Evolutionary conservation across 2,329 filamentous ascomycete species (phyloP), one percentile per base, ranked within the genome.

Genomic region (Podosphaera fusca): DNA sequence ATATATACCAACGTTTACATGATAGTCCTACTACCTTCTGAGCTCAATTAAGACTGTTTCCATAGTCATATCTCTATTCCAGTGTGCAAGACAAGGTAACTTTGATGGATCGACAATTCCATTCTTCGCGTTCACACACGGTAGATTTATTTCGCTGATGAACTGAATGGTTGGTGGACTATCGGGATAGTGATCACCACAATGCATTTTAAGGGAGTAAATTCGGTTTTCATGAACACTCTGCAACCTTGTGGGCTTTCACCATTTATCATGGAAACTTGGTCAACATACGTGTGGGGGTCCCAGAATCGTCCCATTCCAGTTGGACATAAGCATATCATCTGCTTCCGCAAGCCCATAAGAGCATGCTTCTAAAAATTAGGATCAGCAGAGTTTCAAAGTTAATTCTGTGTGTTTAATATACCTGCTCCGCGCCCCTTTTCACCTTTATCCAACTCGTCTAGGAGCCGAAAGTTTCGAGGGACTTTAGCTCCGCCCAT

Each of bases 381-480:
- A 33, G 46, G 3, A 54, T 63, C 21, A 63, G 59, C 30, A 45
- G 50, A 50, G 64, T 53, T 40, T 54, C 34, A 14, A 30, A 3
- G 35, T 35, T 21, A 34, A 34, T 12, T 54, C 5, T 3, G 40
- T 56, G 5, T 6, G 55, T 51, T 59, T 58, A 63, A 71, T 72
- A 58, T 71, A 87, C 87, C 87, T 70, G 90, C 88, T 67, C 92
- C 90, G 61, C 92, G 78, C 60, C 92, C 92, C 73, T 98, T 98
- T 75, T 98, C 92, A 67, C 92, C 92, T 75, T 96, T 96, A 75
- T 98, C 92, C 29, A 98, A 78, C 80, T 98, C 92, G 71, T 95
- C 92, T 58, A 98, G 77, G 63, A 98, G 80, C 68, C 90, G 84
- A 70, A 98, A 98, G 74, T 96, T 96, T 69, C 92, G 81, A 60